Evolutionary conservation across 108 stramenopile species (phyloP), one percentile per base, ranked within the genome.

Genomic region (Cyclotella sp.): DNA sequence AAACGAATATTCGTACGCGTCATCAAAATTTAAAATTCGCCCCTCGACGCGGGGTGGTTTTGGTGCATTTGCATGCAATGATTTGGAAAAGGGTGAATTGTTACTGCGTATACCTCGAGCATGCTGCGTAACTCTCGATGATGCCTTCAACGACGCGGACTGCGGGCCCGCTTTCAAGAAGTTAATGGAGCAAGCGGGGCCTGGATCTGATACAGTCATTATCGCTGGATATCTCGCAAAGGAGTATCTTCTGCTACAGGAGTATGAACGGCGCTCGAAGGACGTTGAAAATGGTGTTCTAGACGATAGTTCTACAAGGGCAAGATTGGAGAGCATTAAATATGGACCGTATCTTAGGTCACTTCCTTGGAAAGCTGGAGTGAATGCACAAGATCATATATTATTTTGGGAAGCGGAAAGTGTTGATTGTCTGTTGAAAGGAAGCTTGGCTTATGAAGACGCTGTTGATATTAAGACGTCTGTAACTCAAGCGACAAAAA

Each of bases 321-420:
- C 47, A 39, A 46, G 69, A 7, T 40, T 72, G 61, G 62, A 63
- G 60, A 84, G 77, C 0, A 43, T 79, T 52, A 51, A 70, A 26
- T 92, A 87, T 79, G 82, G 78, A 22, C 82, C 89, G 2, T 92
- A 92, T 58, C 66, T 92, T 40, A 58, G 68, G 13, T 88, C 89
- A n/a, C 71, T 92, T 39, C 91, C 91, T 9, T 92, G 91, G 91
- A 62, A 85, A 68, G 70, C 88, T 24, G 88, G 89, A 12, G 73
- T 90, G 65, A 92, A 92, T 74, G 88, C 79, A 27, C 91, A 92
- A 81, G 89, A 92, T 65, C 91, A 92, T 67, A 72, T 92, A 21
- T 54, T 92, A 41, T 92, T 90, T 81, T 92, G 91, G 91, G 53
- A 59, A 12, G 80, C 85, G 12, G 75, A 78, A 24, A 82, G 85